Evolutionary conservation across 441 rosid genomes (phyloP), one percentile per base, ranked within the genome.

Genomic region (Arabidopsis hybrid): DNA sequence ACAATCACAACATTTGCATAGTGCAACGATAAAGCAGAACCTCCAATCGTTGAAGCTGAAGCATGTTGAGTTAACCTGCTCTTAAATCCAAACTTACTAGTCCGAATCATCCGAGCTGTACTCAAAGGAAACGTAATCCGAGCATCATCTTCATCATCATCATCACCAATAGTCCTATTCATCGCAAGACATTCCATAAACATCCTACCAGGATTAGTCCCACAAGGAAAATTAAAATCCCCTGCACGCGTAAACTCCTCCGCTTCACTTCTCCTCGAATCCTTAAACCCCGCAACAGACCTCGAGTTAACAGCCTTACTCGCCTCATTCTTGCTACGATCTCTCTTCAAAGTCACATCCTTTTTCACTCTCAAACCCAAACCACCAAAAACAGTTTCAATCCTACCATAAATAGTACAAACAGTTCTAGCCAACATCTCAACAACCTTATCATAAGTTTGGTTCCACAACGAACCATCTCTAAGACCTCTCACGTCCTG

Each of bases 391-490:
- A 82, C 96, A 42, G 65, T 71, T 51, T 83, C 84, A 77, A 95
- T 87, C 81, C 89, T 87, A 5, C 93, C 92, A 51, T 85, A 95
- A 62, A 95, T 83, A 0, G 99, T 95, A 60, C 97, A 95, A 5
- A 91, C 88, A 0, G 96, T 95, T 81, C 99, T 85, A 0, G 88
- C 98, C 79, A 95, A 67, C 86, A 92, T 74, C 84, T 92, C 97
- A 13, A 95, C 93, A 36, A 87, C 91, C 78, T 95, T 95, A 79
- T 95, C 99, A 75, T 76, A 89, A 9, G 89, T 88, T 75, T 92
- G 97, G 53, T 81, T 91, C 99, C 99, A 95, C 34, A 95, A 85
- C 0, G 98, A 92, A 78, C 87, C 82, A 55, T 95, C 97, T 80
- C 85, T 85, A 40, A 95, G 90, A 81, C 92, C 93, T 81, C 77